These are phyloP conservation scores for Xerocomellus amylosporus DNA, from an alignment of 768 basidiomycete species.

Conservation along the genomic window DNA sequence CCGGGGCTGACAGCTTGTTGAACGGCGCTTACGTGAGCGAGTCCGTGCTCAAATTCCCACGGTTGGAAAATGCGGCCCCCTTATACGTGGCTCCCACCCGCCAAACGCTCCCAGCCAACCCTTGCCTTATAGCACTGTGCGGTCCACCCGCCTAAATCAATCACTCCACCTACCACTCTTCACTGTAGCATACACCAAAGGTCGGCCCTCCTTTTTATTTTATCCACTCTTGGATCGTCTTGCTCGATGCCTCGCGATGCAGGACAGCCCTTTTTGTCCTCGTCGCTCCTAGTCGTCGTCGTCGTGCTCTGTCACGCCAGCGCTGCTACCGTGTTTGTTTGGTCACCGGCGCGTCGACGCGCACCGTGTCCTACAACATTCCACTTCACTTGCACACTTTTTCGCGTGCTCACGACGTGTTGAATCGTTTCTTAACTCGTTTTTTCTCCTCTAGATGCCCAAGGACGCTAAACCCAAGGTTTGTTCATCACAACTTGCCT, in stretches of 20 bases:
- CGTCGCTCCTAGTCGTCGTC: constrained; percentile 23
- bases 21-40: constrained; percentile 34
- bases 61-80: constrained; percentile 32
- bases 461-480: constrained; percentile 77
- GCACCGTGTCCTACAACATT: constrained; percentile 27
- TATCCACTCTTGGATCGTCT: constrained; percentile 22
- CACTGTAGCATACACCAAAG: constrained; percentile 32
- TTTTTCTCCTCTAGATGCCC: constrained; percentile 59
- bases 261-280: constrained; percentile 1
- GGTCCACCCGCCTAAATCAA: constrained; percentile 36
- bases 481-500: constrained; percentile 24
- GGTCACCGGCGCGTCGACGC: constrained; percentile 38
- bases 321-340: constrained; percentile 34
- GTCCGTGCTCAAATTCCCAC: constrained; percentile 37
- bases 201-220: constrained; percentile 24
- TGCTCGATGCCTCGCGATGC: constrained; percentile 23
- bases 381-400: constrained; percentile 30
- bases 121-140: constrained; percentile 38
- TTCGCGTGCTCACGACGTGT: constrained; percentile 39
- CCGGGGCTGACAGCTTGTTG: constrained; percentile 29
- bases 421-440: constrained; percentile 35
- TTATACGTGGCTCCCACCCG: constrained; percentile 39
- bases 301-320: constrained; percentile 22
- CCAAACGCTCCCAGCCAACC: constrained; percentile 37
- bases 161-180: constrained; percentile 19